phyloP scores from a whole-genome alignment of 306 rosid species.

The Quercus alba region DNA sequence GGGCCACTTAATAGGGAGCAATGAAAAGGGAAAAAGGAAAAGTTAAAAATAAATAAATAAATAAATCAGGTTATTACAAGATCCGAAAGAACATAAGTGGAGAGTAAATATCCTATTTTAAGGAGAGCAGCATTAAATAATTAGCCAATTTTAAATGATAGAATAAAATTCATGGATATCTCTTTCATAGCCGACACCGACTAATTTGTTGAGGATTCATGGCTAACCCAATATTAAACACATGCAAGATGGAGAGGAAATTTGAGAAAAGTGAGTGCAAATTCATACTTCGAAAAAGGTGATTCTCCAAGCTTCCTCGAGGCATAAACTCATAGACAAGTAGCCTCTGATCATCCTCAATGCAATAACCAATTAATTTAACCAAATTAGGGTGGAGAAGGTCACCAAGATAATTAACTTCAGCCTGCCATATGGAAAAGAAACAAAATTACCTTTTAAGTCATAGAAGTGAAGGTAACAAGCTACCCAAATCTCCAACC shows the following conservation, averaged over 20 bases:
- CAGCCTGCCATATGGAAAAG: slow-evolving; percentile 46
- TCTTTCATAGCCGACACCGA: not conserved
- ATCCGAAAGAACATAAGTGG: not conserved
- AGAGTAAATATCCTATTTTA: not conserved
- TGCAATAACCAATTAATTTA: slow-evolving; percentile 56
- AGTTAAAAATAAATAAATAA: no score
- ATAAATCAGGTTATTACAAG: not conserved
- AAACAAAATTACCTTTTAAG: not conserved
- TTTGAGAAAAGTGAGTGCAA: not conserved
- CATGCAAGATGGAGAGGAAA: not conserved
- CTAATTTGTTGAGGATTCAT: no score
- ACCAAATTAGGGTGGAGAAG: slow-evolving; percentile 55
- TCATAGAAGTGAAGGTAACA: not conserved
- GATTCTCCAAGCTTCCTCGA: slow-evolving; percentile 70
- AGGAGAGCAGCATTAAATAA: not conserved
- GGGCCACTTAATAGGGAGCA: not conserved
- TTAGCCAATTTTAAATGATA: not conserved
- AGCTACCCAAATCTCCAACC: not conserved
- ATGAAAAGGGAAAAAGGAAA: not conserved
- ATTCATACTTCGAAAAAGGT: slow-evolving; percentile 51
- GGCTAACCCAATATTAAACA: not conserved
- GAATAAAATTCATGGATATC: not conserved
- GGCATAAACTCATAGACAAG: slow-evolving; percentile 66
- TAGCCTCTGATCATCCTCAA: slow-evolving; percentile 51
- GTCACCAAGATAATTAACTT: slow-evolving; percentile 54